Conservation (phyloP, 1,139 yeast genomes). For the Geotrichum carabidarum region DNA sequence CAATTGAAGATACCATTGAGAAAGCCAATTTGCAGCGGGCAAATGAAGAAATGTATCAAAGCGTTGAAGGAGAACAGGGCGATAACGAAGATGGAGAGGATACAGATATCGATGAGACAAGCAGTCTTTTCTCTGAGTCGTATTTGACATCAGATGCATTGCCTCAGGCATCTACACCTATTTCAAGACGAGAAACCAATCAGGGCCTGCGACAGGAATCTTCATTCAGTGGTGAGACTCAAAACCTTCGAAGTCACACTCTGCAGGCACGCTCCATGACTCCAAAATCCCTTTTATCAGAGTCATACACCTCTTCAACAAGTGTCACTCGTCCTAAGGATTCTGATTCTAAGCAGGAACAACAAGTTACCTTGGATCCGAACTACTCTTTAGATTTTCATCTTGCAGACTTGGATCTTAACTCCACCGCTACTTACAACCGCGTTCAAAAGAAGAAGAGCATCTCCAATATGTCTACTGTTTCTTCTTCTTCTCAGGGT, state of each 20-base stretch:
- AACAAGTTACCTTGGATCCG: conserved; percentile 7
- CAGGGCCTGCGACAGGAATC: neutral
- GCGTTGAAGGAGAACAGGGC: conserved; percentile 13
- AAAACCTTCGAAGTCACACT: conserved; percentile 6
- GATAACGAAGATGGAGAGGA: conserved; percentile 20
- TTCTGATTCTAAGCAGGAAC: conserved; percentile 1
- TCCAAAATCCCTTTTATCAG: conserved; percentile 15
- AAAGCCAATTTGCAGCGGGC: conserved; percentile 43
- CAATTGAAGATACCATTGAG: conserved; percentile 61
- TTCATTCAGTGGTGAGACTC: neutral
- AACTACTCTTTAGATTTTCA: conserved; percentile 16
- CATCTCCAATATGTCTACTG: conserved; percentile 12
- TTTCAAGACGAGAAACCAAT: neutral
- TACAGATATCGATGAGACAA: conserved; percentile 18
- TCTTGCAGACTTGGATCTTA: conserved; percentile 27
- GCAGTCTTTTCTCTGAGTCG: conserved; percentile 25
- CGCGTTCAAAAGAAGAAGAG: conserved; percentile 15
- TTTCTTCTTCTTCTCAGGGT: conserved; percentile 13
- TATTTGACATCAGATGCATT: conserved; percentile 26
- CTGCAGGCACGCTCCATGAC: conserved; percentile 10
- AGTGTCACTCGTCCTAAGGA: neutral
- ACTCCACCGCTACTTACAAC: conserved; percentile 13
- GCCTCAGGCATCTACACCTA: conserved; percentile 3
- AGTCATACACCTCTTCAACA: conserved; percentile 2
- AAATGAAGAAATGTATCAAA: conserved; percentile 21